Evolutionary conservation across 805 yeast species (phyloP), one percentile per base, ranked within the genome.

Genomic region (Grigorovia humatica): DNA sequence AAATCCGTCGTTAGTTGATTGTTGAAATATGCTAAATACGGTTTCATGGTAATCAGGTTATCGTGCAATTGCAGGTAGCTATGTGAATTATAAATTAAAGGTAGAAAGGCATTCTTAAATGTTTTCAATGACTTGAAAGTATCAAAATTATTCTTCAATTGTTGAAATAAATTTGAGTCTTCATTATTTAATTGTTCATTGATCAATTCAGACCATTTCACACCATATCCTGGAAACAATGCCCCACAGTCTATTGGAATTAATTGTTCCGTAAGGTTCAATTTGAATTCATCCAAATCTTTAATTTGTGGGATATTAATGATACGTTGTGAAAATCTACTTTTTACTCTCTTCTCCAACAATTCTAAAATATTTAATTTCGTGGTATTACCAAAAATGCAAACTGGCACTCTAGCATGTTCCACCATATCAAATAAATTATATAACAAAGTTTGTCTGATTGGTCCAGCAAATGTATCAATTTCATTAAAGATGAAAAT

Each of bases 351-450:
- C 62, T 91, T 93, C 62, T 93, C 99, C 46, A 93, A 71, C 59
- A 80, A 74, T 59, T 91, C 97, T 48, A 90, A 74, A 0, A 88
- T 76, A 6, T 86, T 87, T 48, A 88, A 72, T 50, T 83, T 81
- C 1, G 90, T 76, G 0, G 95, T 82, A 12, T 84, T 68, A 1
- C 98, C 97, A 47, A 93, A 66, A 6, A 91, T 86, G 49, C 93
- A 78, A 5, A 90, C 80, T 1, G 96, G 95, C 1, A 78, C 74
- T 18, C 80, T 75, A 46, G 80, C 71, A 52, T 70, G 76, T 62
- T 88, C 96, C 1, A 96, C 82, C 59, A 90, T 73, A 60, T 93
- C 98, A 63, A 93, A 86, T 45, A 93, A 69, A 59, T 90, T 91
- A 65, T 93, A 93, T 5, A 93, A 69, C 48, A 93, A 71, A 0